These are phyloP conservation scores for Pleurotus tuber-regium DNA, from an alignment of 768 basidiomycete genomes.

Conservation along the genomic window DNA sequence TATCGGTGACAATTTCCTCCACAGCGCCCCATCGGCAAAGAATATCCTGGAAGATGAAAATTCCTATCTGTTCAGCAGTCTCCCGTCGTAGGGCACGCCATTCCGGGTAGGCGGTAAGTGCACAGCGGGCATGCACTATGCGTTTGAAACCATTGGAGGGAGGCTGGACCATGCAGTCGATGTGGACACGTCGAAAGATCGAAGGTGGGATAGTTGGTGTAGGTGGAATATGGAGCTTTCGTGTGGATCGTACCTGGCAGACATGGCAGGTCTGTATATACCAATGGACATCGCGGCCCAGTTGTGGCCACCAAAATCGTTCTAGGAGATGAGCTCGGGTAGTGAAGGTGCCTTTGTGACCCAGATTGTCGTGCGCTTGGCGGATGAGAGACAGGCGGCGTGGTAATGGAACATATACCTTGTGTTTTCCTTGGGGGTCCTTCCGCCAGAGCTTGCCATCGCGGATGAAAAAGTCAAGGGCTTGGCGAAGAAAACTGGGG, in stretches of 20 bases:
- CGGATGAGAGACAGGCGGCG: slow-evolving; percentile 16
- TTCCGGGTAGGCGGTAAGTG: too few relatives aligned
- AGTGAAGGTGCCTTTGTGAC: slow-evolving; percentile 27
- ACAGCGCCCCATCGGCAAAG: slow-evolving; percentile 23
- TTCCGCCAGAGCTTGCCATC: slow-evolving; percentile 18
- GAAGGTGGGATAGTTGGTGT: slow-evolving; percentile 20
- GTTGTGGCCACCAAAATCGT: slow-evolving; percentile 22
- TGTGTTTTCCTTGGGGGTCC: slow-evolving; percentile 18
- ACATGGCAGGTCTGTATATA: slow-evolving; percentile 29
- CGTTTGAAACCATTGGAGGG: slow-evolving; percentile 18
- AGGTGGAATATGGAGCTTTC: slow-evolving; percentile 25
- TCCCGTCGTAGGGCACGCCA: too few relatives aligned
- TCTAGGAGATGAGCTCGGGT: slow-evolving; percentile 16
- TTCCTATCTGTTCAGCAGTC: too few relatives aligned
- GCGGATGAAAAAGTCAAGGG: slow-evolving; percentile 16
- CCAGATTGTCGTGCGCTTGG: slow-evolving; percentile 24
- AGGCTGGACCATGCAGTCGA: slow-evolving; percentile 28
- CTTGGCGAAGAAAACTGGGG: neutral
- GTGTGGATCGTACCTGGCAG: slow-evolving; percentile 25
- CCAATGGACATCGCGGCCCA: slow-evolving; percentile 27
- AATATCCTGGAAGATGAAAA: slow-evolving; percentile 26
- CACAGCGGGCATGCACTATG: slow-evolving; percentile 24
- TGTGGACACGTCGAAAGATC: slow-evolving; percentile 25
- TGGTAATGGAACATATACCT: slow-evolving; percentile 12
- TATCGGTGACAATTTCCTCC: slow-evolving; percentile 33